Evolutionary conservation across 1,284 basidiomycete genomes (phyloP), one percentile per base, ranked within the genome.

Genomic region (Heterobasidion parviporum): DNA sequence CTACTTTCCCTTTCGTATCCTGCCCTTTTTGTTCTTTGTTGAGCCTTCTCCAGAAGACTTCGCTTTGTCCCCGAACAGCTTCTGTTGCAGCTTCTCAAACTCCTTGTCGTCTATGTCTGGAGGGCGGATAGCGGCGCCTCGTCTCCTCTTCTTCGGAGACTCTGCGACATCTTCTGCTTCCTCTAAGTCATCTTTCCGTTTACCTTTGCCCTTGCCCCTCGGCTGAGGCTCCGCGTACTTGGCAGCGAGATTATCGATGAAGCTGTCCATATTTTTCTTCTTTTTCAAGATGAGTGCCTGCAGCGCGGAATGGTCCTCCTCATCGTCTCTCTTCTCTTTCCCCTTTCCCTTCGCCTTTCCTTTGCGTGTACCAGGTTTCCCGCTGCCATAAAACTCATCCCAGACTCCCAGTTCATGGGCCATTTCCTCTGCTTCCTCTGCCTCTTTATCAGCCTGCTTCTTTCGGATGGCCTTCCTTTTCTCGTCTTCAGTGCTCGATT

Each of bases 301-400:
- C 57, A 97, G 74, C 15, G 80, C 81, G 1, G 85, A 87, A 52
- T 82, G 75, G 61, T 89, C 87, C 48, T 79, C 84, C 36, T 79
- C 75, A 8, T 68, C 70, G 32, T 68, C 70, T 36, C 66, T 60
- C 51, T 65, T 59, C 18, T 53, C 63, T 51, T 69, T 70, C 16
- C 58, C 71, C 59, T 75, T 77, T 8, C 69, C 77, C 60, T 85
- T 87, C 1, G 73, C 78, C 57, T 82, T 83, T 47, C 72, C 73
- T 64, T 81, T 82, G 57, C 84, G 76, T 49, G 81, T 73, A 14
- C 85, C 83, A 16, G 80, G 74, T 71, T 87, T 88, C 5, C 89
- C 92, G 58, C 74, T 82, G 1, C 92, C 94, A 66, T 91, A 97
- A 65, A 98, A 95, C 67, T 97, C 93, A 57, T 97, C 94, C 88